Evolutionary conservation across 192 early-diverging fungal genomes (phyloP).

Genomic region (Umbelopsis sp.): DNA sequence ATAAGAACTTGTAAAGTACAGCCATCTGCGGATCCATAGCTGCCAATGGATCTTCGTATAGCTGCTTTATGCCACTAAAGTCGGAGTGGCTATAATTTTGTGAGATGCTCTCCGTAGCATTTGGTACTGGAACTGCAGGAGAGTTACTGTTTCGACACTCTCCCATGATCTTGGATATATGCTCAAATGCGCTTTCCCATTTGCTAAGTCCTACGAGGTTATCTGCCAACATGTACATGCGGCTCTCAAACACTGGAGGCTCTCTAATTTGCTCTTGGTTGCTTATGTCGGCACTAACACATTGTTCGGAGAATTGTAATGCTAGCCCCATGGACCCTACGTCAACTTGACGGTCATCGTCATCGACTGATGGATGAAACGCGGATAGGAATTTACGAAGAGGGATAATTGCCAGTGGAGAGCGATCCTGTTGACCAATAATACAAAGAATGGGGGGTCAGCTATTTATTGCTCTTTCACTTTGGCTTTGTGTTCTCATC

Average conservation of each 20-base stretch:
- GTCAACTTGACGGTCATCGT: slow-evolving; percentile 31
- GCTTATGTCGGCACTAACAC: slow-evolving; percentile 1
- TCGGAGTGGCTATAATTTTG: slow-evolving; percentile 2
- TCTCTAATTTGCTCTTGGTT: background rate
- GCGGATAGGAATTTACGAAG: slow-evolving; percentile 24
- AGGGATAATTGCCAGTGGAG: slow-evolving; percentile 32
- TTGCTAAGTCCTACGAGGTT: slow-evolving; percentile 20
- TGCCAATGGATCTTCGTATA: background rate
- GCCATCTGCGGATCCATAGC: background rate
- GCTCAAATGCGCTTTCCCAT: slow-evolving; percentile 31
- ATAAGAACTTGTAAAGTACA: background rate
- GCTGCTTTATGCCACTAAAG: slow-evolving; percentile 7
- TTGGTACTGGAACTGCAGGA: background rate
- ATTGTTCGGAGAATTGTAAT: slow-evolving; percentile 31
- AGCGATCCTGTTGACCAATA: slow-evolving; percentile 19
- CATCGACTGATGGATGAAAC: slow-evolving; percentile 26
- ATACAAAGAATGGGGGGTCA: background rate
- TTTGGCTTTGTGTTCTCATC: too few relatives aligned
- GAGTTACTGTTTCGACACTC: background rate
- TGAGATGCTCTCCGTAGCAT: background rate
- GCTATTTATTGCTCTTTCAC: background rate
- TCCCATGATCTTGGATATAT: slow-evolving; percentile 15
- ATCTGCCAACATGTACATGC: slow-evolving; percentile 38
- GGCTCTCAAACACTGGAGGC: slow-evolving; percentile 21
- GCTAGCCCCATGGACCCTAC: slow-evolving; percentile 29